Evolutionary conservation across 805 yeast genomes (phyloP).

Genomic region (Priceomyces castillae): DNA sequence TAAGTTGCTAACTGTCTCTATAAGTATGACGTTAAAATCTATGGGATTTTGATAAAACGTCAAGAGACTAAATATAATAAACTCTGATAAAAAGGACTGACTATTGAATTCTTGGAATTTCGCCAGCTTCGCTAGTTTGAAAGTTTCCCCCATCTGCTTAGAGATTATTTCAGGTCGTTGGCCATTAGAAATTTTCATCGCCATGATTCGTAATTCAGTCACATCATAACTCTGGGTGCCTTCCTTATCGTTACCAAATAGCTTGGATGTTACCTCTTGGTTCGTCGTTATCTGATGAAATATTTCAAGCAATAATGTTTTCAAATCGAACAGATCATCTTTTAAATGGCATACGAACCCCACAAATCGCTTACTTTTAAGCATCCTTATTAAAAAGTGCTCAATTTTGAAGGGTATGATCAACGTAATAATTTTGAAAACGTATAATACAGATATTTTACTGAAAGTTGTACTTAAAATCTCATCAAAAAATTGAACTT

Average conservation of each 20-base stretch:
- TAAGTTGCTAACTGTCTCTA: slow-evolving; percentile 8
- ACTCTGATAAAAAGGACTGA: not conserved
- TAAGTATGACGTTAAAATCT: slow-evolving; percentile 10
- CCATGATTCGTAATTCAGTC: slow-evolving; percentile 12
- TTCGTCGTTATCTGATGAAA: not conserved
- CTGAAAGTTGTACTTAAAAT: slow-evolving; percentile 3
- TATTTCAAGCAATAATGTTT: slow-evolving; percentile 2
- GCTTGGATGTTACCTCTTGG: not conserved
- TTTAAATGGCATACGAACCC: not conserved
- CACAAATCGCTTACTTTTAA: not conserved
- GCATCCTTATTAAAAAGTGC: not conserved
- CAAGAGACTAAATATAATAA: slow-evolving; percentile 4
- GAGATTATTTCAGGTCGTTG: not conserved
- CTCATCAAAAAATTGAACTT: slow-evolving; percentile 4
- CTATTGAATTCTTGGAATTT: not conserved
- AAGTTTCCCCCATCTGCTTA: not conserved
- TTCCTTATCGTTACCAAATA: slow-evolving; percentile 3
- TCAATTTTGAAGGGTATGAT: not conserved
- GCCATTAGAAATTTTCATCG: slow-evolving; percentile 13
- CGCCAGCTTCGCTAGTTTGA: not conserved
- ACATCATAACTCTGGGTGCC: not conserved
- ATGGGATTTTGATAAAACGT: slow-evolving; percentile 16
- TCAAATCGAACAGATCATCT: not conserved
- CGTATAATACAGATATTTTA: not conserved
- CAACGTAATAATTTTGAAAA: not conserved